phyloP scores from a whole-genome alignment of 345 rosid genomes.

The Salix suchowensis region DNA sequence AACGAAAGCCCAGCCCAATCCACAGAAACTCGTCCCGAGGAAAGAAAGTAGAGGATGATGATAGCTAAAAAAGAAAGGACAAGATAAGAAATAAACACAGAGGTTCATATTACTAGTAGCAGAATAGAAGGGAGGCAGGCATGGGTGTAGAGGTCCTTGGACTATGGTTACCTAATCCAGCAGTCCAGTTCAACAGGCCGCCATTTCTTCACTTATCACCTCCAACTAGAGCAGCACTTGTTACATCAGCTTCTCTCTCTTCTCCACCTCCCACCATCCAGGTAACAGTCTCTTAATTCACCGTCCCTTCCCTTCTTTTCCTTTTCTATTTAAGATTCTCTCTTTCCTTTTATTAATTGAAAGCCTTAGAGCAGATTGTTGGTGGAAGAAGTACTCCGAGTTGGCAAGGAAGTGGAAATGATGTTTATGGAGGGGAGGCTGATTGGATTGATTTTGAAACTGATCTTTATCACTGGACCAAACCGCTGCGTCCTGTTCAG shows the following conservation, averaged over 20 bases:
- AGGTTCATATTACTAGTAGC: background rate
- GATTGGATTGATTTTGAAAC: conserved; percentile 75
- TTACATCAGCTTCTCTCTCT: conserved; percentile 42
- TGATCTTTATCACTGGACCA: conserved; percentile 72
- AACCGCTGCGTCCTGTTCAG: conserved; percentile 74
- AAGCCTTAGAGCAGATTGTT: conserved; percentile 42
- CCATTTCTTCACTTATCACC: background rate
- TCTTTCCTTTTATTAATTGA: background rate
- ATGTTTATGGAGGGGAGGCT: conserved; percentile 35
- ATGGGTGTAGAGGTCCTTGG: conserved; percentile 14
- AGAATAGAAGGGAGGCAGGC: background rate
- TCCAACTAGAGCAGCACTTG: conserved; percentile 17
- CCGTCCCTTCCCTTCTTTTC: background rate
- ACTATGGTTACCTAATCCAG: conserved; percentile 6
- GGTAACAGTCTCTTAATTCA: conserved; percentile 29
- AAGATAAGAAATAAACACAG: background rate
- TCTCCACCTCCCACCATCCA: conserved; percentile 48
- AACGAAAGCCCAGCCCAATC: background rate
- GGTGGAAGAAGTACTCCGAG: conserved; percentile 45
- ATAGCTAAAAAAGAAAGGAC: background rate
- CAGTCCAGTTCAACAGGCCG: background rate
- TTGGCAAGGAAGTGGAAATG: conserved; percentile 38
- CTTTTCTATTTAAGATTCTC: background rate
- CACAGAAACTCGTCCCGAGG: background rate
- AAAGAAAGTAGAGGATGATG: no score